phyloP scores from a whole-genome alignment of 129 eudicot genomes.

The Oenanthe sinensis region DNA sequence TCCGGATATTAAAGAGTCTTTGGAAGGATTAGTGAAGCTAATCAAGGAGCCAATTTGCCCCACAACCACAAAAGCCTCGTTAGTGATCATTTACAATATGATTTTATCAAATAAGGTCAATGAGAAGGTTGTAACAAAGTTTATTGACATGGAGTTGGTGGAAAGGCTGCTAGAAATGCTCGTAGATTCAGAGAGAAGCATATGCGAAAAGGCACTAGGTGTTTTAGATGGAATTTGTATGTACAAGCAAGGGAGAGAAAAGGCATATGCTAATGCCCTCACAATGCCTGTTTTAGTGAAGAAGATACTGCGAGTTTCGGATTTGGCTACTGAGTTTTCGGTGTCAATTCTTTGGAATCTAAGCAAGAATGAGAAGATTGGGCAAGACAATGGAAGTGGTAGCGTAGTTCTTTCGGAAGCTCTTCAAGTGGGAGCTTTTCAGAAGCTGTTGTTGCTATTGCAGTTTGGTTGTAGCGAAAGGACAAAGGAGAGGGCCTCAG shows the following conservation, averaged over 20 bases:
- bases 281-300: slow-evolving; percentile 57
- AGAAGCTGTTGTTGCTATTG: slow-evolving; percentile 57
- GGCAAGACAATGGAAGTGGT: slow-evolving; percentile 14
- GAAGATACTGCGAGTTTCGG: slow-evolving; percentile 55
- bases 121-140: slow-evolving; percentile 12
- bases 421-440: slow-evolving; percentile 60
- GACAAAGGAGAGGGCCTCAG: slow-evolving; percentile 56
- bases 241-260: slow-evolving; percentile 35
- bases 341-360: slow-evolving; percentile 51
- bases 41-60: slow-evolving; percentile 46
- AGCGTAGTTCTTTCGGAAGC: slow-evolving; percentile 33
- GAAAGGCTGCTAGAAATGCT: slow-evolving; percentile 47
- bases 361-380: slow-evolving; percentile 26
- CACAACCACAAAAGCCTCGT: slow-evolving; percentile 44
- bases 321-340: slow-evolving; percentile 51
- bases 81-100: slow-evolving; percentile 40
- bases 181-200: slow-evolving; percentile 36
- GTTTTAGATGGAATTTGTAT: slow-evolving; percentile 50
- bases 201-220: slow-evolving; percentile 48
- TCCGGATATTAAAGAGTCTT: slow-evolving; percentile 30
- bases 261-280: slow-evolving; percentile 34
- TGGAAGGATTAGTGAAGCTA: slow-evolving; percentile 39
- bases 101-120: slow-evolving; percentile 33
- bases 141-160: slow-evolving; percentile 33
- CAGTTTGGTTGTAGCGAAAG: slow-evolving; percentile 53